Conservation (phyloP, 768 basidiomycete genomes). For the Leccinum fibrillosum region DNA sequence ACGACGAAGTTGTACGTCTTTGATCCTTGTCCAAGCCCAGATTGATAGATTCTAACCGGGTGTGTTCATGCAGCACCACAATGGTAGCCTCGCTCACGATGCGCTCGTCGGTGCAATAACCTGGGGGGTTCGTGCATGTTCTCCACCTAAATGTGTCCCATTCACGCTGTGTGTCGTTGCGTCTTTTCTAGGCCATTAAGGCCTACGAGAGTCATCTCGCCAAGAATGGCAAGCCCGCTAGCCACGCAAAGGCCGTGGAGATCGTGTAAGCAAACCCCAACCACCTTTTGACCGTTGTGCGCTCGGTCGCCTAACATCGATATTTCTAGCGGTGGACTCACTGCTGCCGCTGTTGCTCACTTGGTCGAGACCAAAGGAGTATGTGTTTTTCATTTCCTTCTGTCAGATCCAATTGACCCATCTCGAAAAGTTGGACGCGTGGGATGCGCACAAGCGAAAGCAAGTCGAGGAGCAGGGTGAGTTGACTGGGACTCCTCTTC, state of each 20-base stretch:
- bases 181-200: conserved; percentile 13
- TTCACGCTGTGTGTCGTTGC: background rate
- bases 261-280: conserved; percentile 8
- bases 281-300: background rate
- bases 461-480: background rate
- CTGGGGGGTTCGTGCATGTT: conserved; percentile 13
- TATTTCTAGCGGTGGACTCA: conserved; percentile 10
- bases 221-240: conserved; percentile 15
- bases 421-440: conserved; percentile 3
- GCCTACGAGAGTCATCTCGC: conserved; percentile 16
- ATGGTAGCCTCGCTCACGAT: conserved; percentile 17
- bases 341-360: conserved; percentile 1
- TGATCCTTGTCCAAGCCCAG: background rate
- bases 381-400: background rate
- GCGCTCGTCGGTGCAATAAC: conserved; percentile 16
- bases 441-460: background rate
- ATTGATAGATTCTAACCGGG: background rate
- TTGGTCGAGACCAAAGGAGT: conserved; percentile 22
- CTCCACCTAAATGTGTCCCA: background rate
- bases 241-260: conserved; percentile 23
- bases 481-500: background rate
- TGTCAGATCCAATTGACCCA: background rate
- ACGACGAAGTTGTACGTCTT: conserved; percentile 6
- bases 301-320: background rate
- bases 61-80: conserved; percentile 8